Conservation (phyloP, 2,329 filamentous ascomycete species). For the Diplodia scrobiculata region DNA sequence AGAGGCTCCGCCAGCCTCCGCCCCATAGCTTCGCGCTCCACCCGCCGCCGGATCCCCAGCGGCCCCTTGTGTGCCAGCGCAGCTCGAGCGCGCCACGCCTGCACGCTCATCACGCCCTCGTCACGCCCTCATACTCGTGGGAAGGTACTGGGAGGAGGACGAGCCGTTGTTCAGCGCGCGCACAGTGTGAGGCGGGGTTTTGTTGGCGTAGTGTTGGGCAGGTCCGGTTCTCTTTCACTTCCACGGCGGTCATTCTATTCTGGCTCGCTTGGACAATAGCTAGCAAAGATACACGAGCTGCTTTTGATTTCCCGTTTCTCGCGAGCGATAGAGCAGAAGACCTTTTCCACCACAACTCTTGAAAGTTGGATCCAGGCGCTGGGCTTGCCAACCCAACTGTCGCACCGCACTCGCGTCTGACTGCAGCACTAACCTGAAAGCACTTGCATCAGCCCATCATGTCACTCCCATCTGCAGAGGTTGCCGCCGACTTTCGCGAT, state of each 20-base stretch:
- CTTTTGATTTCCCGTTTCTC: conserved; percentile 46
- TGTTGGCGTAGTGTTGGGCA: conserved; percentile 28
- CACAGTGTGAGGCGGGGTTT: conserved; percentile 18
- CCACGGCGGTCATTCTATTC: conserved; percentile 35
- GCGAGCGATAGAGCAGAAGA: conserved; percentile 40
- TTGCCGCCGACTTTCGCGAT: conserved; percentile 92
- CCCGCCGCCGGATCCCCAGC: conserved; percentile 1
- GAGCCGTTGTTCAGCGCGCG: conserved; percentile 2
- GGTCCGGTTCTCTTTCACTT: conserved; percentile 28
- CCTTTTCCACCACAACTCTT: conserved; percentile 21
- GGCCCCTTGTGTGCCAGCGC: conserved; percentile 11
- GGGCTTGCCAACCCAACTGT: conserved; percentile 33
- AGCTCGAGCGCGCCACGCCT: conserved; percentile 2
- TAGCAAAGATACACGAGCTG: conserved; percentile 53
- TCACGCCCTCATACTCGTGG: conserved; percentile 20
- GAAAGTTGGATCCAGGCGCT: conserved; percentile 28
- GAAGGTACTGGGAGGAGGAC: conserved; percentile 22
- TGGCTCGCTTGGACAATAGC: conserved; percentile 46
- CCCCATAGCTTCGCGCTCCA: conserved; percentile 1
- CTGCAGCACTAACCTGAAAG: conserved; percentile 31
- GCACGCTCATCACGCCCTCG: conserved; percentile 3
- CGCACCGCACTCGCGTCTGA: conserved; percentile 27
- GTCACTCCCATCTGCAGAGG: conserved; percentile 72
- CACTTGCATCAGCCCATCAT: conserved; percentile 54
- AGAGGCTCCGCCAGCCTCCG: conserved; percentile 9